phyloP scores from a whole-genome alignment of 768 basidiomycete genomes.

The Agrocybe pediades region DNA sequence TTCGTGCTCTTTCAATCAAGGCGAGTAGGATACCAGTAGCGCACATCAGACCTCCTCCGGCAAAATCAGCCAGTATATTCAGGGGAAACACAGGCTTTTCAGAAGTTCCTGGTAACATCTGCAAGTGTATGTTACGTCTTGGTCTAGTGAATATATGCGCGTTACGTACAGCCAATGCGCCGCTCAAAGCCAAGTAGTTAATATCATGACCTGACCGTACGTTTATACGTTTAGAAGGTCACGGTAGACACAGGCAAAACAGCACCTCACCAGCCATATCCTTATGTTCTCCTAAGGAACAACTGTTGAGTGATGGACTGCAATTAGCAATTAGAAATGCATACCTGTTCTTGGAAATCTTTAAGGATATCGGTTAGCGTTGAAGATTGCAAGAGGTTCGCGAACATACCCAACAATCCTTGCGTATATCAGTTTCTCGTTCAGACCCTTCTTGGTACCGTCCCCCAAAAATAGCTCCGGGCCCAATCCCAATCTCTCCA shows the following conservation, averaged over 20 bases:
- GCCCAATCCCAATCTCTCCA: constrained; percentile 77
- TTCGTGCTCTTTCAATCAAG: constrained; percentile 64
- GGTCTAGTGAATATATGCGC: neutral
- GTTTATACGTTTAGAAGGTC: neutral
- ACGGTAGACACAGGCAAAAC: neutral
- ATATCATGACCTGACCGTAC: constrained; percentile 69
- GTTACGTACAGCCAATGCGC: constrained; percentile 60
- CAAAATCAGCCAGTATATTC: constrained; percentile 82
- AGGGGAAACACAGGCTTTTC: constrained; percentile 72
- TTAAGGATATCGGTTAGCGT: neutral
- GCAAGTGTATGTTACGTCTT: neutral
- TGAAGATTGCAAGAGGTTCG: no score
- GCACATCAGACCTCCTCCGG: constrained; percentile 76
- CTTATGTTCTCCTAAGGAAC: constrained; percentile 57
- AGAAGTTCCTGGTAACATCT: constrained; percentile 69
- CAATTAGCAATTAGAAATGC: neutral
- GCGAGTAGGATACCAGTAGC: constrained; percentile 76
- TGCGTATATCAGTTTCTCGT: constrained; percentile 71
- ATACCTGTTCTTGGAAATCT: constrained; percentile 68
- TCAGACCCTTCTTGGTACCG: constrained; percentile 46
- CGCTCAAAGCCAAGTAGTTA: constrained; percentile 82
- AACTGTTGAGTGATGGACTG: neutral
- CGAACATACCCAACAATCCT: constrained; percentile 68
- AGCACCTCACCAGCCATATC: constrained; percentile 66
- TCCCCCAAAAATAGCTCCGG: constrained; percentile 70